Base-by-base conservation (phyloP, 2,329 filamentous ascomycete species). In the Aspergillus tubingensis region DNA sequence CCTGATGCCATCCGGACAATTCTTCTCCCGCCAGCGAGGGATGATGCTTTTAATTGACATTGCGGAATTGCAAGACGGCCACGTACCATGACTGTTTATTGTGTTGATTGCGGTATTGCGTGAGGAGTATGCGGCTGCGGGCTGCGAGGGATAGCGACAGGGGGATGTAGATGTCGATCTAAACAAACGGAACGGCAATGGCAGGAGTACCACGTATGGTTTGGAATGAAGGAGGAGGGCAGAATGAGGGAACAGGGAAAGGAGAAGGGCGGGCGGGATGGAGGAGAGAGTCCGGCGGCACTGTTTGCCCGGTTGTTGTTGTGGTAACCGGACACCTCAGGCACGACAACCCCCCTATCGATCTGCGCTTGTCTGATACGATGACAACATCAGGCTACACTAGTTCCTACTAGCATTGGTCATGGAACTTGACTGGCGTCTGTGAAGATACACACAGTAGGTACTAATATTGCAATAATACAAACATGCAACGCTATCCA, bases 251-350 rank as follows among this genome's bases (percentile, higher is more conserved):
- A 30, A 54, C 53, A 50, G 50, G 50, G 55, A 38, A 56, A 53
- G 57, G 30, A 56, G 41, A 59, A 13, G 59, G 53, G 56, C 51
- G 53, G 48, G 52, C 38, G 56, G 36, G 44, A 47, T 32, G 23
- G 53, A 52, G 17, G 19, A 27, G n/a, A 36, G n/a, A 36, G 39
- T n/a, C 15, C 25, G 32, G 54, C 53, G 13, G 51, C 39, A 51
- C 57, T 41, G 41, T 57, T 25, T 38, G 30, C 52, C 43, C 27
- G 59, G 39, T 52, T 32, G 65, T 67, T 66, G 65, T 67, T 67
- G 65, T 66, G 64, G 65, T 65, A 67, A 67, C 65, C 53, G n/a
- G 53, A 55, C 53, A 55, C 53, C 53, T 55, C 39, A 55, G 53
- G 53, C 53, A 25, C 4, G 8, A 11, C 50, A n/a, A 17, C 50